Evolutionary conservation across 148 eudicot genomes (phyloP), one percentile per base, ranked within the genome.

Genomic region (Rhododendron mucronatum): DNA sequence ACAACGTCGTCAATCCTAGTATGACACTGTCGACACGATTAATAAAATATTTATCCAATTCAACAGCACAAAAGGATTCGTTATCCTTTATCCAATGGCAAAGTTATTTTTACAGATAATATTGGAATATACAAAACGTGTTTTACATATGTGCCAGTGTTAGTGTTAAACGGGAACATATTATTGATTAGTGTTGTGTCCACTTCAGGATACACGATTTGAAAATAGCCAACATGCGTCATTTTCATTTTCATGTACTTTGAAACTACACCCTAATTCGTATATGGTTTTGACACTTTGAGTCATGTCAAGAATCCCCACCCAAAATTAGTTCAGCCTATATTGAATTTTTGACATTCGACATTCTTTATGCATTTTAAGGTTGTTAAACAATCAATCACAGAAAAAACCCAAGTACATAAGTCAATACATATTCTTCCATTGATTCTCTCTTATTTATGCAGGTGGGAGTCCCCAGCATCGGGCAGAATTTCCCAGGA

Each of bases 401-500:
- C 18, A 30, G 6, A 7, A 37, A 16, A 11, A 21, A 39, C 20
- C 65, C 47, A 23, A 61, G 53, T 5, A 4, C 16, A 39, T 0
- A 33, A 47, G 30, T 26, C 45, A 30, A 47, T 5, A 74, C 7
- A 14, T 9, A 11, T 48, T 41, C 63, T 48, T 39, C 26, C 14
- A 55, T 61, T 73, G 8, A 15, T 33, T 85, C 76, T 65, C 48
- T 82, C 79, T 11, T 59, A 61, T 45, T 82, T 55, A 13, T 44
- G 55, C 75, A 86, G 88, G 73, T 83, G 76, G 88, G 88, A 83
- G 44, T 83, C 48, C 45, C 82, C 39, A 33, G 50, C 73, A 74
- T 74, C 71, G 55, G 81, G 28, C 89, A 67, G 80, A 85, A 76
- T 61, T 65, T 86, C 33, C 35, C 83, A 3, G 44, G 61, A 41